Percentiles rank a stretch among this genome's conserved stretches.
Conservation (phyloP, 2,329 filamentous ascomycete genomes). For the Fusarium sp. region DNA sequence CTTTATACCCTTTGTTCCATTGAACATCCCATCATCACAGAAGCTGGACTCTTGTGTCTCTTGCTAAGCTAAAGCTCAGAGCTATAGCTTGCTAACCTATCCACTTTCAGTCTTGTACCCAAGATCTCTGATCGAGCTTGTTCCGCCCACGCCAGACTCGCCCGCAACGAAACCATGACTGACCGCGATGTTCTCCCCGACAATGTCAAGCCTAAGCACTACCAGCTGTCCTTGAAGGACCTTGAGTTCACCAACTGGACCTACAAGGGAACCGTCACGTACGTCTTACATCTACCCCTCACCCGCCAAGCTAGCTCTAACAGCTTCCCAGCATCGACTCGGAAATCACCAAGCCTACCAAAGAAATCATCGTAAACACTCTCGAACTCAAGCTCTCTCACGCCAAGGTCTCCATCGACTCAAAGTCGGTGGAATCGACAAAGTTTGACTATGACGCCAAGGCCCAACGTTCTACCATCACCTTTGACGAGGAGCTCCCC, state of each 20-base stretch:
- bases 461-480: conserved; percentile 83
- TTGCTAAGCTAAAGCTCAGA: conserved; percentile 32
- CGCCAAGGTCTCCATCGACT: conserved; percentile 69
- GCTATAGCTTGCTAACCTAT: conserved; percentile 39
- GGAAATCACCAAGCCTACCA: conserved; percentile 76
- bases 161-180: conserved; percentile 57
- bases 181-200: conserved; percentile 72
- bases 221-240: conserved; percentile 82
- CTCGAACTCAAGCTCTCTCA: conserved; percentile 82
- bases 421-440: conserved; percentile 68
- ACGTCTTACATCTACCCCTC: conserved; percentile 44
- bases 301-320: conserved; percentile 19
- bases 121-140: conserved; percentile 48
- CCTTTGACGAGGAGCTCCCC: conserved; percentile 78
- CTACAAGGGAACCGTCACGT: conserved; percentile 83
- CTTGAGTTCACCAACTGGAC: conserved; percentile 79
- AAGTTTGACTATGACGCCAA: conserved; percentile 83
- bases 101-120: conserved; percentile 41
- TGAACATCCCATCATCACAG: neutral
- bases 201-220: conserved; percentile 83
- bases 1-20: conserved; percentile 11
- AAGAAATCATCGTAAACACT: conserved; percentile 84
- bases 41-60: conserved; percentile 14
- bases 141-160: conserved; percentile 52
- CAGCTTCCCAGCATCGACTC: conserved; percentile 71